Conservation (phyloP, 805 yeast species). For the Cyberlindnera sargentensis region DNA sequence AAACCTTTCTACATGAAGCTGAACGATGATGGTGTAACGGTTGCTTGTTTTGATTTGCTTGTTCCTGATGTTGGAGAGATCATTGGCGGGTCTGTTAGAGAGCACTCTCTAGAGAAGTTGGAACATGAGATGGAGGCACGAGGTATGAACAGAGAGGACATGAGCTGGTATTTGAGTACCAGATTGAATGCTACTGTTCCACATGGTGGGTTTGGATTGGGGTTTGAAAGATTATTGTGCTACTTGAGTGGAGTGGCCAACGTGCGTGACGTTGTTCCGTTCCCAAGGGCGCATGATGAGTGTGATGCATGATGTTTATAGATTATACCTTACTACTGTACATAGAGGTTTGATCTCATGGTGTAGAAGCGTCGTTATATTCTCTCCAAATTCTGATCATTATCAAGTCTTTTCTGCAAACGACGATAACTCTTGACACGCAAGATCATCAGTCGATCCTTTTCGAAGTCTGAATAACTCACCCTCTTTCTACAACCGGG, state of each 20-base stretch:
- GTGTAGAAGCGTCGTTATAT: conserved; percentile 3
- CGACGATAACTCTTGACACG: conserved; percentile 38
- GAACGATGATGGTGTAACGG: conserved; percentile 46
- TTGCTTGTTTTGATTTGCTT: conserved; percentile 83
- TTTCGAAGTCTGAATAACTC: conserved; percentile 29
- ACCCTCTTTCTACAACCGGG: conserved; percentile 37
- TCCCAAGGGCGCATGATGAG: conserved; percentile 64
- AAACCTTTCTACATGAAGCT: conserved; percentile 92
- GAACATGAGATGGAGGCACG: conserved; percentile 41
- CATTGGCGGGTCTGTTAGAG: conserved; percentile 92
- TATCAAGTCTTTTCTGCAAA: conserved; percentile 12
- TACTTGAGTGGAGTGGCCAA: conserved; percentile 71
- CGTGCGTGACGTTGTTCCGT: conserved; percentile 80
- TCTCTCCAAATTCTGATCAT: conserved; percentile 8
- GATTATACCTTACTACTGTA: not conserved
- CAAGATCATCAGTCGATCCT: conserved; percentile 48
- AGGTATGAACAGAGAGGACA: conserved; percentile 44
- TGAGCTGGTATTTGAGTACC: conserved; percentile 76
- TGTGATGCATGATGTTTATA: conserved; percentile 26
- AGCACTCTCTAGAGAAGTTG: conserved; percentile 49
- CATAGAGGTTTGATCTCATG: not conserved
- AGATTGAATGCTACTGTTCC: conserved; percentile 78
- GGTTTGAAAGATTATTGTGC: conserved; percentile 78
- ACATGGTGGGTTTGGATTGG: conserved; percentile 97
- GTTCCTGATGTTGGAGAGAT: conserved; percentile 92